Conservation (phyloP, 2,329 filamentous ascomycete species). For the Arthrobotrys musiformis region DNA sequence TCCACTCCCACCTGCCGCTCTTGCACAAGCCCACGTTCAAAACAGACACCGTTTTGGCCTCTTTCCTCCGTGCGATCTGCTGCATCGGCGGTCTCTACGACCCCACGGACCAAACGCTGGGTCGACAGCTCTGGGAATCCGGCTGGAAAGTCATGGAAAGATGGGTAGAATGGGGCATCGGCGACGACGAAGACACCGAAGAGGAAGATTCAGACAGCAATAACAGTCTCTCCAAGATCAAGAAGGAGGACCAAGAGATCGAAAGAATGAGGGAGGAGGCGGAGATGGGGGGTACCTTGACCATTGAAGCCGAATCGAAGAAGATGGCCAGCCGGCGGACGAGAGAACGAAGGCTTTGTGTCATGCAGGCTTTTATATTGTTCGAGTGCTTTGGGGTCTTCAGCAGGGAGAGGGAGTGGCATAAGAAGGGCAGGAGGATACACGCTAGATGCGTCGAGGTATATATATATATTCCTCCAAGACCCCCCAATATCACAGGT, state of each 20-base stretch:
- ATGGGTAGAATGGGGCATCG: slow-evolving; percentile 59
- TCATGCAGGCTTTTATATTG: slow-evolving; percentile 58
- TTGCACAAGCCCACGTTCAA: slow-evolving; percentile 59
- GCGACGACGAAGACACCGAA: slow-evolving; percentile 56
- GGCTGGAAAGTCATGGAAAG: slow-evolving; percentile 59
- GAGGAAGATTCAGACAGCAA: slow-evolving; percentile 49
- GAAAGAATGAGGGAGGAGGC: slow-evolving; percentile 34
- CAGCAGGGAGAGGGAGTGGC: slow-evolving; percentile 57
- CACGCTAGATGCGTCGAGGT: slow-evolving; percentile 58
- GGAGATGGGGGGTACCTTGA: slow-evolving; percentile 48
- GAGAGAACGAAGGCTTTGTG: slow-evolving; percentile 56
- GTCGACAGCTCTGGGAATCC: slow-evolving; percentile 59
- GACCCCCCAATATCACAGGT: neutral
- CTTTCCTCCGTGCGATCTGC: slow-evolving; percentile 58
- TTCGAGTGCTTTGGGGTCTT: slow-evolving; percentile 59
- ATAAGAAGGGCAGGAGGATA: slow-evolving; percentile 58
- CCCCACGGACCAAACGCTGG: slow-evolving; percentile 58
- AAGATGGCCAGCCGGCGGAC: slow-evolving; percentile 40
- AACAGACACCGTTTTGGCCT: slow-evolving; percentile 57
- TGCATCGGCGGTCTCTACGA: slow-evolving; percentile 58
- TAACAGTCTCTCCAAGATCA: slow-evolving; percentile 43
- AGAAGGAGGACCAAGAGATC: slow-evolving; percentile 50
- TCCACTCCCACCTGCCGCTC: slow-evolving; percentile 58
- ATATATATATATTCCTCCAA: slow-evolving; percentile 3
- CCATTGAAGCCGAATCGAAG: slow-evolving; percentile 43